Base-by-base conservation (phyloP, 768 basidiomycete species). In the Phylloporus arenicola region DNA sequence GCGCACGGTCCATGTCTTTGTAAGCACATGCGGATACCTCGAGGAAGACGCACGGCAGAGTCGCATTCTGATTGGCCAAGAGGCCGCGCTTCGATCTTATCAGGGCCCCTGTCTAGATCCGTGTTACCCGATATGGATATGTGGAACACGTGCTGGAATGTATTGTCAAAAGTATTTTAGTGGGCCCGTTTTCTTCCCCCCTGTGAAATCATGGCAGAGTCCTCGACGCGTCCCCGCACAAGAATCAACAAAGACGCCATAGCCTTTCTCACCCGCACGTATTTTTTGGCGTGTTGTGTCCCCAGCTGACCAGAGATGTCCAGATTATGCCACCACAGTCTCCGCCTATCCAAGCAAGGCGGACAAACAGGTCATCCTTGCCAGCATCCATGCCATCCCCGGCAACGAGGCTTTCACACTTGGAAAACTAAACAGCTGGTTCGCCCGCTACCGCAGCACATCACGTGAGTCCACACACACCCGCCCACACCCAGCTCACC, bases 1-100 rank as follows among this genome's bases (percentile, higher is more conserved):
- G 66, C 45, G 57, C 64, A 54, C 66, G 68, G 48, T 52, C 64
- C 34, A 22, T 43, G 40, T 65, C 68, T 50, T 47, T 69, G 47
- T 67, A 58, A 61, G 50, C 53, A 41, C 16, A 35, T 14, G 59
- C 47, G 50, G 52, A 52, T 60, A 27, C 60, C 49, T 25, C 6
- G 48, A 13, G 45, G 45, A 27, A 14, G 31, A 8, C 16, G 27
- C 25, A 38, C 7, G 37, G 37, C 37, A 8, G 29, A 14, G 14
- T 4, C 37, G 19, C 24, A 34, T 10, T 38, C 27, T n/a, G 39
- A 55, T 58, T 55, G 53, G 56, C 12, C 3, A 14, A 11, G 24
- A 27, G 41, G 46, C 48, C 56, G 57, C 16, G 31, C 16, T 49
- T 47, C 43, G 13, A 55, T 55, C 57, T 59, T 59, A 59, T 59